A percentile compares a stretch with the other conserved stretches of the same genome.
Evolutionary conservation across 441 rosid genomes (phyloP).

Genomic region (Brassica balearica): DNA sequence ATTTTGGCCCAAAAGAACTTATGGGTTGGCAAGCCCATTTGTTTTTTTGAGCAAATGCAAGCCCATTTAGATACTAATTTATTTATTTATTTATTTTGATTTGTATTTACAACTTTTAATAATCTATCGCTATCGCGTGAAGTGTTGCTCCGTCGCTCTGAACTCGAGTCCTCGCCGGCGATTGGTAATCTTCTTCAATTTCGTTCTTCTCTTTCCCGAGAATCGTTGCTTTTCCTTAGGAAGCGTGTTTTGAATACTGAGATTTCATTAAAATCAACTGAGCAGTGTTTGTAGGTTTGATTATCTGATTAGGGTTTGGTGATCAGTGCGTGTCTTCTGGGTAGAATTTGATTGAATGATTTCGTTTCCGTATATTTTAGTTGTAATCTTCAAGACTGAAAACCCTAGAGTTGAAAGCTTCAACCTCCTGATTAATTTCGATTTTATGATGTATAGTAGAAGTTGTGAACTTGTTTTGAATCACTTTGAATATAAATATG

Average conservation of each 20-base stretch:
- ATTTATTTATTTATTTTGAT: not conserved
- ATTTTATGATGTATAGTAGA: not conserved
- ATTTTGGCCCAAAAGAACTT: slow-evolving; percentile 25
- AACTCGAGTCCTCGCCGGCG: slow-evolving; percentile 37
- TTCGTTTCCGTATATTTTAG: not conserved
- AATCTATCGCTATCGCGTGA: slow-evolving; percentile 22
- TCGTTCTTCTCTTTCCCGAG: slow-evolving; percentile 10
- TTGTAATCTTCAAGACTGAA: slow-evolving; percentile 21
- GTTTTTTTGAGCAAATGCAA: not conserved
- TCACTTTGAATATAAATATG: not conserved
- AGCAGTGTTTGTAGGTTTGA: slow-evolving; percentile 18
- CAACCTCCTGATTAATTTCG: slow-evolving; percentile 8
- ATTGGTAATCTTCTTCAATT: slow-evolving; percentile 36
- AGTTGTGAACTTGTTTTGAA: slow-evolving; percentile 19
- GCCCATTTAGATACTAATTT: slow-evolving; percentile 12
- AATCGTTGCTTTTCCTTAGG: not conserved
- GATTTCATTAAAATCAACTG: not conserved
- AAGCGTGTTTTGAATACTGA: not conserved
- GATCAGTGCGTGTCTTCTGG: slow-evolving; percentile 11
- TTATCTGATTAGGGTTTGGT: slow-evolving; percentile 43
- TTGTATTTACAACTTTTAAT: not conserved
- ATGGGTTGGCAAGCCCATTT: slow-evolving; percentile 28
- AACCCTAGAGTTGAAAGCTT: slow-evolving; percentile 25
- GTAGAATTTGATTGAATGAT: slow-evolving; percentile 28
- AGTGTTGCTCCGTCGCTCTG: slow-evolving; percentile 30